Base-by-base conservation (phyloP, 192 early-diverging fungal genomes). In the Kappamyces sp. region DNA sequence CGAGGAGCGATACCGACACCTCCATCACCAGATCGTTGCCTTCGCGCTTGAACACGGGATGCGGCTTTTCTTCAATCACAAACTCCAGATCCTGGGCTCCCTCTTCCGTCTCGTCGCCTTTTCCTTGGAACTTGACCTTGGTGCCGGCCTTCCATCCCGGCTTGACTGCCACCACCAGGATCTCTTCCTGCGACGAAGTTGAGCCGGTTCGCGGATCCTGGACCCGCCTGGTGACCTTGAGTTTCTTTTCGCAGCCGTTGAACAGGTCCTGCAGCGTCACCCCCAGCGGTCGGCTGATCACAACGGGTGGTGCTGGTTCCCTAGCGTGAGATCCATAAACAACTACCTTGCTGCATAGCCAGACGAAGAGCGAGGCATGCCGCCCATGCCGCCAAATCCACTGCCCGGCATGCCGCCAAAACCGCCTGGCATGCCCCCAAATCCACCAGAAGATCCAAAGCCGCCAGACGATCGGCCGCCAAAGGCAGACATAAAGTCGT, bases 141-240 rank as follows among this genome's bases (percentile, higher is more conserved):
- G 96, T 94, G 12, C 96, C 96, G 9, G 91, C 90, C 74, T 99
- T 97, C 93, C 94, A 93, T 2, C 96, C 96, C 7, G 92, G 85
- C 67, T 90, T 93, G 72, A 99, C 71, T 53, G 88, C 72, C 47
- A 99, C 76, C 50, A 77, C 78, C 5, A 99, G 74, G 9, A 94
- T 75, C 74, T 97, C 94, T 59, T 95, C 92, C 0, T 78, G 55
- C 0, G 79, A 52, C 0, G 69, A 50, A 32, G 64, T 34, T 10
- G 60, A 58, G 32, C 84, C 81, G 6, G 78, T 74, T 2, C 71
- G 44, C 12, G 57, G 52, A 54, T 74, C 62, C 34, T 70, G 37
- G 13, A 73, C 40, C 49, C 83, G 84, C 44, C 90, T 83, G 10
- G 84, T 92, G 41, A 99, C 88, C 72, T 99, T 99, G 59, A 97